Conservation (phyloP, 1,284 basidiomycete genomes). For the Ustilago bromivora region DNA sequence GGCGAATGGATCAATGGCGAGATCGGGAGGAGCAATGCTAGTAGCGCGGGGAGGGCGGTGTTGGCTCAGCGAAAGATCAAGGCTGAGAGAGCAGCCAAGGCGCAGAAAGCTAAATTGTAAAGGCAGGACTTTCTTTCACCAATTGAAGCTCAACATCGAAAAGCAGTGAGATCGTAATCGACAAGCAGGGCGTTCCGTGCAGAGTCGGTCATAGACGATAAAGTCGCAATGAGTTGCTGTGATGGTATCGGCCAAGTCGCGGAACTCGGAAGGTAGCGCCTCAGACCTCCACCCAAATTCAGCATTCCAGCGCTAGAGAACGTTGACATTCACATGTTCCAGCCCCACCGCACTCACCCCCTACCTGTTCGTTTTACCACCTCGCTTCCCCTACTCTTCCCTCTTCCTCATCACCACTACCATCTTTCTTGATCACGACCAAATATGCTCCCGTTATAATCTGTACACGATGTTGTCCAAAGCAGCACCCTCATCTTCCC, state of each 20-base stretch:
- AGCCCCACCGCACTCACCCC: background rate
- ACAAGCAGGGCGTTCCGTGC: too few relatives aligned
- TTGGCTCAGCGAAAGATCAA: conserved; percentile 44
- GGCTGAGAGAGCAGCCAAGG: conserved; percentile 27
- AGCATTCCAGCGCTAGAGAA: background rate
- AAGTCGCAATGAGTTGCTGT: background rate
- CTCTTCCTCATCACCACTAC: background rate
- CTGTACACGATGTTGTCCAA: background rate
- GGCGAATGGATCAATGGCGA: conserved; percentile 49
- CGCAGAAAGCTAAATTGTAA: conserved; percentile 21
- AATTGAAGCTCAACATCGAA: background rate
- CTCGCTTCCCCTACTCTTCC: background rate
- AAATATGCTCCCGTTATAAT: background rate
- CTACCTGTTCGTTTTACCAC: background rate
- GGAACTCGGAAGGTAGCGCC: conserved; percentile 10
- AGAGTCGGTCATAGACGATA: too few relatives aligned
- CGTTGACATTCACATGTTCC: conserved; percentile 18
- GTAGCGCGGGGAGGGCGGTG: conserved; percentile 52
- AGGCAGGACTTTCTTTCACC: too few relatives aligned
- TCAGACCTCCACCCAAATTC: conserved; percentile 25
- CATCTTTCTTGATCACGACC: background rate
- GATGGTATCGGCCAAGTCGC: background rate
- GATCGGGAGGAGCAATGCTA: conserved; percentile 46
- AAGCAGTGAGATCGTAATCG: background rate
- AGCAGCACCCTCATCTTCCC: background rate